These are phyloP conservation scores for Colletotrichum chrysophilum DNA, from an alignment of 2,329 filamentous ascomycete species.

Conservation along the genomic window DNA sequence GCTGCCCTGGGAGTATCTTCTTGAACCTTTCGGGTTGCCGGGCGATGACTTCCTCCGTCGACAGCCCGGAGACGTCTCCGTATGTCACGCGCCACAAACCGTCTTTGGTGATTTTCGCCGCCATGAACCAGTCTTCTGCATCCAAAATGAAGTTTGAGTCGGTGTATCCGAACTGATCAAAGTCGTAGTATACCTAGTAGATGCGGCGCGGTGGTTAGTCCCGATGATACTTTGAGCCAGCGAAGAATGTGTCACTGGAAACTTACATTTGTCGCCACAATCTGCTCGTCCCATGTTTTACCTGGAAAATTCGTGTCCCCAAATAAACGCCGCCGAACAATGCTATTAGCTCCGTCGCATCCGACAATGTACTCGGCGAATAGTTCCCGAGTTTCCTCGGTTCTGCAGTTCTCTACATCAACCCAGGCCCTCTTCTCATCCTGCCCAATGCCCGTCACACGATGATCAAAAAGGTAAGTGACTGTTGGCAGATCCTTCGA, in stretches of 20 bases:
- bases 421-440: constrained; percentile 48
- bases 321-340: constrained; percentile 53
- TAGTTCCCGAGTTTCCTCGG: constrained; percentile 35
- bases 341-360: constrained; percentile 58
- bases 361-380: constrained; percentile 59
- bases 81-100: constrained; percentile 69
- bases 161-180: constrained; percentile 53
- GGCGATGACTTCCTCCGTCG: constrained; percentile 54
- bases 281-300: constrained; percentile 63
- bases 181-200: constrained; percentile 58
- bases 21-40: constrained; percentile 61
- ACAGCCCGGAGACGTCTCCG: constrained; percentile 59
- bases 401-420: constrained; percentile 37
- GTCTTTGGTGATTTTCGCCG: constrained; percentile 61
- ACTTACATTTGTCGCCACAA: constrained; percentile 64
- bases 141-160: constrained; percentile 67
- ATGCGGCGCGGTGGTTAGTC: neutral
- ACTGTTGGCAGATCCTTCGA: constrained; percentile 37
- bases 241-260: neutral
- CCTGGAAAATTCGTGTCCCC: constrained; percentile 58
- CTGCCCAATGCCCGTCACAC: constrained; percentile 50
- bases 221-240: neutral
- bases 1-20: constrained; percentile 62
- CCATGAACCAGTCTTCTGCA: constrained; percentile 65
- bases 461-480: constrained; percentile 48